Evolutionary conservation across 352 stramenopile genomes (phyloP), one percentile per base, ranked within the genome.

Genomic region (Phytophthora meadii): DNA sequence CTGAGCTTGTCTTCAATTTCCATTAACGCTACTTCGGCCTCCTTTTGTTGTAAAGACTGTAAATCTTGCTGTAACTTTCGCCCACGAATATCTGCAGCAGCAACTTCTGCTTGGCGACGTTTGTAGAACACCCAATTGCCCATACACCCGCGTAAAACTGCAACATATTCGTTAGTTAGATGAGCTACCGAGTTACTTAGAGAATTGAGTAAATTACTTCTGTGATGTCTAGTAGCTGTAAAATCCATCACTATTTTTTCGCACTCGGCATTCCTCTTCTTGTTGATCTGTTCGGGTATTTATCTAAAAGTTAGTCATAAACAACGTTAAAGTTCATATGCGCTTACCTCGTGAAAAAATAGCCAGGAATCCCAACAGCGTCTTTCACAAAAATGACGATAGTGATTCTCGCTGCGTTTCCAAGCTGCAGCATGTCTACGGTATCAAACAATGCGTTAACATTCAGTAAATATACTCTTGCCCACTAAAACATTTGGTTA

Each of bases 1-100:
- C 81, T 85, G 2, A 81, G 61, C 6, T 50, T 65, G 39, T 93
- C 82, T 61, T 93, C 84, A 4, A 71, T 12, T 12, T 67, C 55
- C 82, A 93, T 91, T 1, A 44, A 39, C 1, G 24, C 47, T 0
- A 39, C 3, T 17, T 91, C 84, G 3, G 19, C 28, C 30, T 77
- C 61, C 53, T 79, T 54, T 12, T 55, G 66, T 28, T 61, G 27
- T 6, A 74, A 61, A 25, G 77, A 51, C 14, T 63, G 47, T 19
- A 89, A 51, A 14, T 81, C 69, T 19, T 63, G 22, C 4, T 87
- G 78, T n/a, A 91, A 48, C 37, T 70, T 48, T 24, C 58, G 67
- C 19, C 84, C 62, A 1, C 81, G 76, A 24, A 70, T 54, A 42
- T 82, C 73, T 22, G 77, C 80, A 10, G 70, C 72, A 1, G 64